These are phyloP conservation scores for Aspergillus pseudoglaucus DNA, from an alignment of 2,329 filamentous ascomycete species.

Conservation along the genomic window DNA sequence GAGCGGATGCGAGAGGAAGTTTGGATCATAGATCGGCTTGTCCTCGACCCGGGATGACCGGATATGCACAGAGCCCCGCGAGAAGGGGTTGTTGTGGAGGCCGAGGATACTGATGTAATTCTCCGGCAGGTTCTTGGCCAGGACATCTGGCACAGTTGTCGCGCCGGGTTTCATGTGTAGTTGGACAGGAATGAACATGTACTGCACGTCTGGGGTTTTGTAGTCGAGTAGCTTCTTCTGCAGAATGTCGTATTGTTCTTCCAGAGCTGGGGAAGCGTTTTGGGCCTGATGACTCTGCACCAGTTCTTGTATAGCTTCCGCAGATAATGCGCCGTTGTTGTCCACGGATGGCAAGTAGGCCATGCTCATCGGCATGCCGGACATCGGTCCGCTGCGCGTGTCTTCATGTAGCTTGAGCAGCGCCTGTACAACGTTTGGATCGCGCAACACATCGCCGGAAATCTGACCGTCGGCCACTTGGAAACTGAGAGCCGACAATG, in stretches of 20 bases:
- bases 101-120: slow-evolving; percentile 17
- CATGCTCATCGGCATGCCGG: slow-evolving; percentile 15
- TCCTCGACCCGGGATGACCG: slow-evolving; percentile 24
- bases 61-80: slow-evolving; percentile 25
- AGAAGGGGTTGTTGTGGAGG: slow-evolving; percentile 27
- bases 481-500: slow-evolving; percentile 24
- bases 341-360: slow-evolving; percentile 22
- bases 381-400: slow-evolving; percentile 16
- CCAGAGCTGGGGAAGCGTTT: neutral
- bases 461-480: slow-evolving; percentile 16
- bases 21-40: slow-evolving; percentile 40
- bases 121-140: slow-evolving; percentile 9
- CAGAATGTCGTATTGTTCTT: slow-evolving; percentile 10
- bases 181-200: slow-evolving; percentile 10
- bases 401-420: slow-evolving; percentile 18
- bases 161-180: slow-evolving; percentile 10
- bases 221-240: slow-evolving; percentile 8
- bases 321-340: slow-evolving; percentile 9
- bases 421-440: slow-evolving; percentile 14
- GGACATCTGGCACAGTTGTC: slow-evolving; percentile 8
- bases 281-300: neutral
- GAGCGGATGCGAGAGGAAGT: slow-evolving; percentile 37
- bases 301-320: slow-evolving; percentile 1
- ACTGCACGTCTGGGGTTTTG: slow-evolving; percentile 7
- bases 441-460: slow-evolving; percentile 18